Conservation (phyloP, 352 stramenopile species). For the Globisporangium paroecandrum region DNA sequence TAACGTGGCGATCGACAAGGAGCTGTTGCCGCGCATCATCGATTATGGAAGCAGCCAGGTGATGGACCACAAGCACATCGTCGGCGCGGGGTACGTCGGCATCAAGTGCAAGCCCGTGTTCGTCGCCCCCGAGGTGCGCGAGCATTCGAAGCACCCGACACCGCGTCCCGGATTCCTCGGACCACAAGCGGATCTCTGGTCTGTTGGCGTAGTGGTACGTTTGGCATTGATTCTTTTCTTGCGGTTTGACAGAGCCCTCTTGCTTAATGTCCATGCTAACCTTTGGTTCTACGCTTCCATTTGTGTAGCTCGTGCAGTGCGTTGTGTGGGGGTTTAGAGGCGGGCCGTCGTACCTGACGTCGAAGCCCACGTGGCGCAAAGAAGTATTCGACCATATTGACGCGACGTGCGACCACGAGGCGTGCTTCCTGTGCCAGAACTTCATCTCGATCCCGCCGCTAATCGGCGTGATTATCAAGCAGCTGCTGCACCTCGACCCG, state of each 20-base stretch:
- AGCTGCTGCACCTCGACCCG: constrained; percentile 71
- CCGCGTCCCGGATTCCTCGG: constrained; percentile 73
- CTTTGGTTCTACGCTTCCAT: too few relatives aligned
- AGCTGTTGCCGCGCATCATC: constrained; percentile 58
- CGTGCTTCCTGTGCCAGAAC: constrained; percentile 72
- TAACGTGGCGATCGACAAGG: constrained; percentile 76
- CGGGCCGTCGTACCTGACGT: constrained; percentile 55
- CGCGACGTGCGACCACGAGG: constrained; percentile 42
- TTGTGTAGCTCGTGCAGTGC: constrained; percentile 64
- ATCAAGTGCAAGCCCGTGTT: constrained; percentile 86
- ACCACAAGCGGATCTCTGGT: constrained; percentile 73
- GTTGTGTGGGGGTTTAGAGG: constrained; percentile 78
- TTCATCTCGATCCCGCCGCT: constrained; percentile 78
- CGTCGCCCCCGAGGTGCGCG: constrained; percentile 67
- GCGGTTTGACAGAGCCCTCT: not conserved
- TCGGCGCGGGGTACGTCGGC: constrained; percentile 53
- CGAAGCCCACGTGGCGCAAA: constrained; percentile 60
- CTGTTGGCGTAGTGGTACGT: constrained; percentile 77
- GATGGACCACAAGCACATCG: constrained; percentile 61
- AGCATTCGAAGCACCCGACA: constrained; percentile 48
- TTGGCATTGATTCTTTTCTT: not conserved
- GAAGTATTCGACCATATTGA: constrained; percentile 81
- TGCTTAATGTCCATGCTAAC: not conserved
- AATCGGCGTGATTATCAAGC: constrained; percentile 72
- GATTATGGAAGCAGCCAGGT: constrained; percentile 78